A percentile compares a stretch with the other conserved stretches of the same genome.
These are phyloP conservation scores for Dendrocalamus latiflorus DNA, from an alignment of 202 grass and related monocot species.

Conservation along the genomic window DNA sequence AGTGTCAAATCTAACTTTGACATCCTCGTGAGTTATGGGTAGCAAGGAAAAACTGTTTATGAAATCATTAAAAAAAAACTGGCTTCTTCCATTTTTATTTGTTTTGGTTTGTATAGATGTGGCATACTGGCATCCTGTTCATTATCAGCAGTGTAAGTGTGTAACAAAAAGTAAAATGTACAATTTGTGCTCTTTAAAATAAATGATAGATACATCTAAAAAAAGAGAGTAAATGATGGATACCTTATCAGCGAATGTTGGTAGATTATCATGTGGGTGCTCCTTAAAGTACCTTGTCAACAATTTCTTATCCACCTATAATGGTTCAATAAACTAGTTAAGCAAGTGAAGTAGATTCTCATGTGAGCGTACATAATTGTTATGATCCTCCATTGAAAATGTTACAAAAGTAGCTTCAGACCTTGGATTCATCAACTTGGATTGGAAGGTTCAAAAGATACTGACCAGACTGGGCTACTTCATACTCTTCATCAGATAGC, in stretches of 20 bases:
- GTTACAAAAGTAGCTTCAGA: slow-evolving; percentile 22
- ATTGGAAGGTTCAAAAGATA: slow-evolving; percentile 92
- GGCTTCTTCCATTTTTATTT: neutral
- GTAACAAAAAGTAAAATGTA: neutral
- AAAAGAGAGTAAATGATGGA: neutral
- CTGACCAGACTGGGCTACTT: slow-evolving; percentile 77
- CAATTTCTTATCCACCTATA: slow-evolving; percentile 76
- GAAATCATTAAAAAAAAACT: neutral
- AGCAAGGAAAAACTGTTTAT: neutral
- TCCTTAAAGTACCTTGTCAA: slow-evolving; percentile 73
- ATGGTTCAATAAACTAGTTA: slow-evolving; percentile 22
- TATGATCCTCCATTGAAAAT: neutral
- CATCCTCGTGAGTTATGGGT: neutral
- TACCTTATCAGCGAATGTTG: slow-evolving; percentile 84
- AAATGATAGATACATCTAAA: no score
- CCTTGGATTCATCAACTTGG: slow-evolving; percentile 94
- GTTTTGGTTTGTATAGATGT: neutral
- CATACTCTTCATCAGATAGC: slow-evolving; percentile 79
- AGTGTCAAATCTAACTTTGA: slow-evolving; percentile 1
- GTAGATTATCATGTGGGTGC: slow-evolving; percentile 59
- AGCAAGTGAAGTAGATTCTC: slow-evolving; percentile 3
- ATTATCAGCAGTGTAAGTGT: neutral
- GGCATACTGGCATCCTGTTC: neutral
- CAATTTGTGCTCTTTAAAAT: neutral
- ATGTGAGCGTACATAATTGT: neutral